Conservation (phyloP, 2,329 filamentous ascomycete species). For the Neonectria sp. region DNA sequence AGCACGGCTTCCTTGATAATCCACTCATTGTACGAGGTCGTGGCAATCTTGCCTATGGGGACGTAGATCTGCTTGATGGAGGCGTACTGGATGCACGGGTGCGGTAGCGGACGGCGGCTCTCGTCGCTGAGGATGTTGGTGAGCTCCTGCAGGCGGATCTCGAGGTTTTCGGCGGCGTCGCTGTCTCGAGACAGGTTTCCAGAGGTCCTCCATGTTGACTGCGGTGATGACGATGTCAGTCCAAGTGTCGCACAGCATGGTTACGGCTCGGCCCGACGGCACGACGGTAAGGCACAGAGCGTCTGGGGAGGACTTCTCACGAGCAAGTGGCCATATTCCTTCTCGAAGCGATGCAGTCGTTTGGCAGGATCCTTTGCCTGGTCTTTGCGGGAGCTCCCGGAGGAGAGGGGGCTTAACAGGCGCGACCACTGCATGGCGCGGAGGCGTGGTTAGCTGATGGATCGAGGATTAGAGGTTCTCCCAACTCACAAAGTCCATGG, state of each 20-base stretch:
- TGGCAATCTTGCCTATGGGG: slow-evolving; percentile 89
- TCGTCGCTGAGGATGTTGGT: slow-evolving; percentile 88
- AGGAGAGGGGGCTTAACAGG: slow-evolving; percentile 74
- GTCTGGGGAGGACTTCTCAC: slow-evolving; percentile 55
- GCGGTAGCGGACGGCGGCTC: slow-evolving; percentile 87
- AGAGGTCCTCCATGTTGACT: slow-evolving; percentile 73
- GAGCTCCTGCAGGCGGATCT: slow-evolving; percentile 74
- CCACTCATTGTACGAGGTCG: slow-evolving; percentile 86
- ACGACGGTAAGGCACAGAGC: not conserved
- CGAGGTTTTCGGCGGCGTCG: slow-evolving; percentile 74
- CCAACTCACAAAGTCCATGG: slow-evolving; percentile 71
- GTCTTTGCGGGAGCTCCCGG: slow-evolving; percentile 70
- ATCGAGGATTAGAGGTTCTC: slow-evolving; percentile 11
- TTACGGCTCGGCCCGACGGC: not conserved
- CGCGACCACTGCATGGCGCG: slow-evolving; percentile 71
- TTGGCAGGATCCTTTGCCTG: slow-evolving; percentile 74
- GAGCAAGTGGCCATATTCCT: slow-evolving; percentile 75
- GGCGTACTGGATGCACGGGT: slow-evolving; percentile 92
- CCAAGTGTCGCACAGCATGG: slow-evolving; percentile 5
- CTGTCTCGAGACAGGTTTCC: slow-evolving; percentile 73
- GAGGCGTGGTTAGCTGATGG: slow-evolving; percentile 32
- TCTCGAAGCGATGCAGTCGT: slow-evolving; percentile 76
- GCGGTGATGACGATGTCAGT: slow-evolving; percentile 34
- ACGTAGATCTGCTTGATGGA: slow-evolving; percentile 91
- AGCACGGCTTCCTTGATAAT: slow-evolving; percentile 88